These are phyloP conservation scores for Hypoxylon fragiforme DNA, from an alignment of 495 filamentous ascomycete genomes.

Conservation along the genomic window DNA sequence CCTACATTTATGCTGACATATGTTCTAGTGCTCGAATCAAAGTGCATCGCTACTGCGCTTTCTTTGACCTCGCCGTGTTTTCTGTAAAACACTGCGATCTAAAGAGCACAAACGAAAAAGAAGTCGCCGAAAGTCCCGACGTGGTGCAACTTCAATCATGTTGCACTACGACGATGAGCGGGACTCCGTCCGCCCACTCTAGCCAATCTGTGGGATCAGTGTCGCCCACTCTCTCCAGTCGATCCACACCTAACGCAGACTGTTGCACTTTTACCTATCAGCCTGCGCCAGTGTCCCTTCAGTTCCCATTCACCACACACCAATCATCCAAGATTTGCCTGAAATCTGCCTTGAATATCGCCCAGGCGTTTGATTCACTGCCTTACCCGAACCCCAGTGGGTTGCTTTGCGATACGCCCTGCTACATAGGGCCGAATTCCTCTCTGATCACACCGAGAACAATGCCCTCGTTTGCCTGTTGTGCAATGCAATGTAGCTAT, in stretches of 20 bases:
- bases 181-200: conserved; percentile 38
- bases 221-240: conserved; percentile 38
- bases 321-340: conserved; percentile 60
- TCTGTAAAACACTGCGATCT: conserved; percentile 62
- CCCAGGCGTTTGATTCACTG: conserved; percentile 54
- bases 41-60: conserved; percentile 61
- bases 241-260: conserved; percentile 45
- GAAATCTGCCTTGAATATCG: conserved; percentile 54
- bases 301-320: conserved; percentile 56
- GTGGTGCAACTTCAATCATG: conserved; percentile 32
- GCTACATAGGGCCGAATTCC: conserved; percentile 35
- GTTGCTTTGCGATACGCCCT: conserved; percentile 35
- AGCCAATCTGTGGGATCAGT: conserved; percentile 44
- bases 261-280: conserved; percentile 39
- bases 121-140: conserved; percentile 22
- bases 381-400: conserved; percentile 52
- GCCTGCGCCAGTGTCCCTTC: conserved; percentile 35
- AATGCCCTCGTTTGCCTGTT: conserved; percentile 65
- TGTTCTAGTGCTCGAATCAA: conserved; percentile 64
- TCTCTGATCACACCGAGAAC: conserved; percentile 50
- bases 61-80: conserved; percentile 63
- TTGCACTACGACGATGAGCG: conserved; percentile 33
- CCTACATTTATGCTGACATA: conserved; percentile 15
- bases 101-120: conserved; percentile 43
- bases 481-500: conserved; percentile 66